phyloP scores from a whole-genome alignment of 768 basidiomycete genomes.

The Pilatotrama ljubarskyi region DNA sequence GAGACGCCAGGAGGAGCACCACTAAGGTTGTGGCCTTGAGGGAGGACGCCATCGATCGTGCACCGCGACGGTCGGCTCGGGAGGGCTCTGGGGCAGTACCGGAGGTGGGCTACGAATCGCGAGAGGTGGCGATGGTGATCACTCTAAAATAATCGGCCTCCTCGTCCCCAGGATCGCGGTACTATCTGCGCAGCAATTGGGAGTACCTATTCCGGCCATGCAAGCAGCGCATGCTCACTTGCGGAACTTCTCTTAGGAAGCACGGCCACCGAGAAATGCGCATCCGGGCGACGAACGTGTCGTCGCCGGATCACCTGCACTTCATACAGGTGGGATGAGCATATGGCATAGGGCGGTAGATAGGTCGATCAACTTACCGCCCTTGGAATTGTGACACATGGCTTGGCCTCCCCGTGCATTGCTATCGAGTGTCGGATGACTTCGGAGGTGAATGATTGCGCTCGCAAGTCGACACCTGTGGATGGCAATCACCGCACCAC shows the following conservation, averaged over 20 bases:
- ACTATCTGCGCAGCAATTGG: background rate
- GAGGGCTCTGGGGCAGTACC: background rate
- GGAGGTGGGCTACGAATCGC: background rate
- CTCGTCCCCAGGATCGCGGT: background rate
- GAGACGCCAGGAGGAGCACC: background rate
- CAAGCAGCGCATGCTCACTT: background rate
- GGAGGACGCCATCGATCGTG: background rate
- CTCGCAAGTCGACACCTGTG: too few species aligned
- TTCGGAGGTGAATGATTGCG: background rate
- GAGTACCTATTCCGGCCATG: background rate
- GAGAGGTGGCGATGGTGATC: background rate
- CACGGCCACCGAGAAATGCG: background rate
- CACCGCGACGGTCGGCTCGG: background rate
- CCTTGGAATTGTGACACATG: background rate
- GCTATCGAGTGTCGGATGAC: background rate
- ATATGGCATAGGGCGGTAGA: background rate
- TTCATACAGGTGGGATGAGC: background rate
- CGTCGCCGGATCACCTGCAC: slow-evolving; percentile 7
- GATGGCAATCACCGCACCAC: too few species aligned
- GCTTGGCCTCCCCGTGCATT: background rate
- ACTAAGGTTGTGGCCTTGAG: slow-evolving; percentile 1
- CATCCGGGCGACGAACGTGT: background rate
- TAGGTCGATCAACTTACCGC: background rate
- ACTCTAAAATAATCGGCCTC: background rate
- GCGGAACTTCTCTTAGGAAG: background rate